Base-by-base conservation (phyloP, 371 early-diverging fungal genomes). In the Apophysomyces sp. region DNA sequence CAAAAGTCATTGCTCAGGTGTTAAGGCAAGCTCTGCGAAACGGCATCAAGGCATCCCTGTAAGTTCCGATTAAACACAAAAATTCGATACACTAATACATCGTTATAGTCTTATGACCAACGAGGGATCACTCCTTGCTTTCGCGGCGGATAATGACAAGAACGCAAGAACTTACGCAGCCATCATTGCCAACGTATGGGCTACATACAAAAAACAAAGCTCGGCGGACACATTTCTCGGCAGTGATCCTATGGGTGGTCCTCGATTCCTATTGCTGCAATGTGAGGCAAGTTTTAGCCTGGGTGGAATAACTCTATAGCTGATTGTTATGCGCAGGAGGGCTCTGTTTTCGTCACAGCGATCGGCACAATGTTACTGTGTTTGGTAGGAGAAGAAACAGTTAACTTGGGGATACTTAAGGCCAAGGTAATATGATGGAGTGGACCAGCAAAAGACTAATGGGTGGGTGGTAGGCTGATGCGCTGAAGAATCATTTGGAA, bases 121-220 rank as follows among this genome's bases (percentile, higher is more conserved):
- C 30, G 90, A 89, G 67, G 93, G 93, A 16, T 87, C 89, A 0
- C 68, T 91, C 18, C 69, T 92, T 30, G 87, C 89, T 7, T 92
- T 83, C 68, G 80, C 88, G 30, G 88, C 89, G 27, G 85, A 82
- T 18, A 74, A 84, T 15, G 88, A 86, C 53, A 76, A 80, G 30
- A 82, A 86, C 27, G 90, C 89, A 1, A 84, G 83, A 32, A 81
- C 85, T 51, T 78, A 86, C 61, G 88, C 91, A 9, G 91, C 93
- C 16, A 87, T 91, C 36, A 86, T 86, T 2, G 85, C 89, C 57
- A 90, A 89, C 68, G 81, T 90, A n/a, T 92, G 93, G 91, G 83
- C 82, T 31, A 87, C 87, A 8, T 90, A 91, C 52, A 86, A 88
- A 67, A 82, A 87, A 59, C 85, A 84, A 63, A 55, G 52, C 36